Evolutionary conservation across 345 rosid genomes (phyloP), one percentile per base, ranked within the genome.

Genomic region (Sonneratia alba): DNA sequence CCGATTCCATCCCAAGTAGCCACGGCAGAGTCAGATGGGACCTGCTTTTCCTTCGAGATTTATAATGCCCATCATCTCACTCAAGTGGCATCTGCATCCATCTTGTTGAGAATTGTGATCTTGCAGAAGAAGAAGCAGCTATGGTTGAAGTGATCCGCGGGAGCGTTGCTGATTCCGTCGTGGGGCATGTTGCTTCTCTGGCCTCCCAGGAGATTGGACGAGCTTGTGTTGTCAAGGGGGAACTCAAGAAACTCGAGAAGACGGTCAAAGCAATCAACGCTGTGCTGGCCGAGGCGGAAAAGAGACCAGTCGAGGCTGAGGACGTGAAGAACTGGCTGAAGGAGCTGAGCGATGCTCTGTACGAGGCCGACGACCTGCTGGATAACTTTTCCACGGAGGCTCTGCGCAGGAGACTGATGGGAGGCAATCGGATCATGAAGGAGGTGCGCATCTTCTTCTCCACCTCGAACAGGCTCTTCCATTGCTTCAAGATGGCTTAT

Each of bases 281-380:
- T 18, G 76, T 74, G 62, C 70, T 81, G 47, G 66, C 57, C 37
- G 72, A 72, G 6, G 83, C 74, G 3, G 76, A 72, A 65, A 71
- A n/a, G 75, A 59, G 19, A 53, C 66, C 43, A 16, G 40, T 32
- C n/a, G 16, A 49, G 22, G 72, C 32, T 27, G 32, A 27, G 32
- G 32, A 27, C 32, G 1, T 27, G 32, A 27, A 27, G 32, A 27
- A 27, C 32, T 27, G 32, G 32, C 32, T 27, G 32, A 27, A 27
- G 32, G 32, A 27, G 32, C 32, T 27, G 32, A 27, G 32, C 32
- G 32, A 27, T 19, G 81, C 68, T 0, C n/a, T 77, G 7, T 80
- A 77, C 57, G 83, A 82, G 53, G 81, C 80, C 2, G 81, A 84
- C 12, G 85, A 81, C 67, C 45, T 81, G 76, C 72, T 77, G 3